A percentile compares a stretch with the other conserved stretches of the same genome.
Conservation (phyloP, 1,139 yeast species). For the Kodamaea fungicola region DNA sequence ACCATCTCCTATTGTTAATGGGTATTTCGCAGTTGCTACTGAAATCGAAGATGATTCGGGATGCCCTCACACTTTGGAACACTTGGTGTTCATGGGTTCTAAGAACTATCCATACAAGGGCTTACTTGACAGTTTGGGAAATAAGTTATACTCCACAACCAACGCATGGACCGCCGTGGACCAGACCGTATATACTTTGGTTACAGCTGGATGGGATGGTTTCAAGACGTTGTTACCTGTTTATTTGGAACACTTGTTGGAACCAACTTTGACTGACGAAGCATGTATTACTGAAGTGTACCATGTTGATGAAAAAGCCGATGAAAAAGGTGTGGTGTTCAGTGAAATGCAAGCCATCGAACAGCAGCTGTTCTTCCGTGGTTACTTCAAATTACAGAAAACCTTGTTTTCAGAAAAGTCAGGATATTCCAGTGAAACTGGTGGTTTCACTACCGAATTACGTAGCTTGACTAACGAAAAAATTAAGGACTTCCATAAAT, state of each 20-base stretch:
- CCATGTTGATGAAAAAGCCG: constrained; percentile 86
- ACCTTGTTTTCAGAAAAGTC: constrained; percentile 56
- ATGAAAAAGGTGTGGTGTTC: constrained; percentile 95
- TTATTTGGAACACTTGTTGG: constrained; percentile 80
- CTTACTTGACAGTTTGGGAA: constrained; percentile 80
- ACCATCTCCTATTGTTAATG: constrained; percentile 86
- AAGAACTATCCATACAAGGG: constrained; percentile 89
- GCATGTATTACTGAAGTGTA: constrained; percentile 94
- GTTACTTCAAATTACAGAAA: constrained; percentile 62
- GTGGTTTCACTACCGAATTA: constrained; percentile 80
- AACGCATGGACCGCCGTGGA: constrained; percentile 98
- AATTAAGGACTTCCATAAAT: constrained; percentile 70
- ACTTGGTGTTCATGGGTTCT: constrained; percentile 92
- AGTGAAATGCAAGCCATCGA: constrained; percentile 97
- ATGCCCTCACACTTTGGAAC: constrained; percentile 94
- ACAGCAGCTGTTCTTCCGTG: constrained; percentile 69
- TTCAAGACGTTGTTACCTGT: constrained; percentile 80
- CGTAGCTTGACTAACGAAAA: constrained; percentile 70
- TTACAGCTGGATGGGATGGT: constrained; percentile 97
- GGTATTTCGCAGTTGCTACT: constrained; percentile 93
- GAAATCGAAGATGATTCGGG: constrained; percentile 88
- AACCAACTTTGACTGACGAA: constrained; percentile 84
- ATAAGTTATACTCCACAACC: constrained; percentile 78
- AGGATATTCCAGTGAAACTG: constrained; percentile 91
- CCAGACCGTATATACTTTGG: constrained; percentile 88